Evolutionary conservation across 495 filamentous ascomycete genomes (phyloP), one percentile per base, ranked within the genome.

Genomic region (Trichoderma gamsii): DNA sequence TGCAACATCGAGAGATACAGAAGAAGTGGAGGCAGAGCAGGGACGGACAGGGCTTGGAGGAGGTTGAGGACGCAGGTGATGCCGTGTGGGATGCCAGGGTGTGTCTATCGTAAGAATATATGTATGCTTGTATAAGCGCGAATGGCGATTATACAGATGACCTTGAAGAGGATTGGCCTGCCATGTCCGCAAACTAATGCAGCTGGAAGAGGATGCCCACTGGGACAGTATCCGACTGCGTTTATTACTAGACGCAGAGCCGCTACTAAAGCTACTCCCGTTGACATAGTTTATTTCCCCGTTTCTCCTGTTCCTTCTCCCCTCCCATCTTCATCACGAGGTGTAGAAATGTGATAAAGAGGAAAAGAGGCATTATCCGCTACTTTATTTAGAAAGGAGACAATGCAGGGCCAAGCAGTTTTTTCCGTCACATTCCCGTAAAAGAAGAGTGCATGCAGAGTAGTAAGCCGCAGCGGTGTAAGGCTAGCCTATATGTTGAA

Each of bases 1-100:
- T 61, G 56, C 56, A 61, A 61, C 56, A 61, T 61, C 56, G 56
- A 61, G 27, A 61, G 56, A 61, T 61, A 61, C 56, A 16, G 25
- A 61, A 61, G 56, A 32, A 32, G 56, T 61, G 56, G 11, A 27
- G 56, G 56, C 27, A 25, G 51, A 29, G 56, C 23, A 61, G 56
- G 23, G 56, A 61, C 56, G 25, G 25, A 32, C 56, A 61, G 56
- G 56, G 27, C 23, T 18, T 13, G 56, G 25, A 38, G 56, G 56
- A 61, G 25, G 8, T 29, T 25, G 16, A 61, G 25, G 56, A 27
- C 23, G 16, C 11, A 61, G 23, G 11, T 32, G 25, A 61, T 32
- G 9, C n/a, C 9, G 27, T 61, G 56, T 21, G 56, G 9, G 11
- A 32, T 61, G n/a, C 25, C 23, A 32, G 56, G 56, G 27, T 61